Percentiles rank a stretch among this genome's conserved stretches.
phyloP scores from a whole-genome alignment of 345 rosid species.

The Arabis hirsuta region DNA sequence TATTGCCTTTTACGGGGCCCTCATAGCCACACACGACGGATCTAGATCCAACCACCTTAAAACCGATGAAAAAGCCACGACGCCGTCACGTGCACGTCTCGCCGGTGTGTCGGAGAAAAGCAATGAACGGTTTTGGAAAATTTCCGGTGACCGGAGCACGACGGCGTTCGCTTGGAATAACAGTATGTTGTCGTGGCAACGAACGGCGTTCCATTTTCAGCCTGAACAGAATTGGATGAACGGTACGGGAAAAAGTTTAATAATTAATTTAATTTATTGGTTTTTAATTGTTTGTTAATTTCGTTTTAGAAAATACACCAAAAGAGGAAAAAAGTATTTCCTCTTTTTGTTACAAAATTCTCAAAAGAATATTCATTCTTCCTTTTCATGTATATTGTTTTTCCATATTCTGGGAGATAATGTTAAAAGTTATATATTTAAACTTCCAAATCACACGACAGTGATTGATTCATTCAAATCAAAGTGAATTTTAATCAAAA shows the following conservation, averaged over 20 bases:
- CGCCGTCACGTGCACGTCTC: slow-evolving; percentile 50
- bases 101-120: slow-evolving; percentile 90
- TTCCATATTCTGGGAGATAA: too few relatives aligned
- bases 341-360: slow-evolving; percentile 9
- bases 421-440: background rate
- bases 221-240: slow-evolving; percentile 95
- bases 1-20: slow-evolving; percentile 40
- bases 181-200: slow-evolving; percentile 86
- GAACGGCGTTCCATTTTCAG: slow-evolving; percentile 88
- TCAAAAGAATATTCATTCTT: slow-evolving; percentile 40
- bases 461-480: slow-evolving; percentile 19
- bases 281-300: slow-evolving; percentile 22
- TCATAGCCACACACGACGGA: slow-evolving; percentile 40
- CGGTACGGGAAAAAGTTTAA: slow-evolving; percentile 54
- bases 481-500: background rate
- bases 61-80: slow-evolving; percentile 14
- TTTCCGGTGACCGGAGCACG: slow-evolving; percentile 31
- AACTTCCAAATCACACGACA: slow-evolving; percentile 3
- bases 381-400: slow-evolving; percentile 6
- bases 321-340: slow-evolving; percentile 19
- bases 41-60: slow-evolving; percentile 32
- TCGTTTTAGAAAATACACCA: background rate
- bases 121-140: slow-evolving; percentile 37
- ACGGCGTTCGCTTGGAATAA: slow-evolving; percentile 69
- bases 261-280: background rate